Conservation (phyloP, 75 land plant species). For the Pinus albicaulis region DNA sequence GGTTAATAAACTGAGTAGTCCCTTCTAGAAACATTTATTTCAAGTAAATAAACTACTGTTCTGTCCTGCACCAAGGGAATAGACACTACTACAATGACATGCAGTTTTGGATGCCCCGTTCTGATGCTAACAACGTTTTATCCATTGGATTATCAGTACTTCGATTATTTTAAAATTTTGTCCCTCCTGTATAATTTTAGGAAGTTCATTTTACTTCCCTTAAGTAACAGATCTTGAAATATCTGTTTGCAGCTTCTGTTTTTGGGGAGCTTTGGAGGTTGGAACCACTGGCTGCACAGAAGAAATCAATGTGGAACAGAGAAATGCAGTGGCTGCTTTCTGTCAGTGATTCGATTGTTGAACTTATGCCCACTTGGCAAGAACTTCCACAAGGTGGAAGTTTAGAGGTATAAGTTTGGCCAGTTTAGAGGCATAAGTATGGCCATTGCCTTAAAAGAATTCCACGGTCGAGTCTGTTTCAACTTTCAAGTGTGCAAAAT, state of each 20-base stretch:
- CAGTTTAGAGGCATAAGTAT: conserved; percentile 49
- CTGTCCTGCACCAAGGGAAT: too few relatives aligned
- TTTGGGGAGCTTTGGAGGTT: conserved; percentile 84
- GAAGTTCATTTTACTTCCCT: too few relatives aligned
- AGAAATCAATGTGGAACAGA: conserved; percentile 67
- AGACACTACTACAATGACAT: too few relatives aligned
- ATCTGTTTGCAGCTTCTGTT: conserved; percentile 33
- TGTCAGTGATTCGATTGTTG: conserved; percentile 76
- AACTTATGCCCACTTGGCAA: conserved; percentile 69
- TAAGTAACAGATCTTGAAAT: too few relatives aligned
- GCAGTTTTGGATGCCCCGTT: too few relatives aligned
- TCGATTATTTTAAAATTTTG: too few relatives aligned
- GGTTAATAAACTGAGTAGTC: too few relatives aligned
- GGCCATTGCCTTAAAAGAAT: background rate
- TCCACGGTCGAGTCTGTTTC: background rate
- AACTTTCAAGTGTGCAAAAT: background rate
- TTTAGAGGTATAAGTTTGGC: conserved; percentile 46
- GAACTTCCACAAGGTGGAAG: conserved; percentile 64
- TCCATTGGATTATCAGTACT: too few relatives aligned
- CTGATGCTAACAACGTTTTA: too few relatives aligned
- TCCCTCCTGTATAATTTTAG: too few relatives aligned
- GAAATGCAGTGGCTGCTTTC: conserved; percentile 65
- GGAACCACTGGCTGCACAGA: conserved; percentile 54
- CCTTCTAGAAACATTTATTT: too few relatives aligned
- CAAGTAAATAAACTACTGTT: too few relatives aligned